Evolutionary conservation across 768 basidiomycete species (phyloP), one percentile per base, ranked within the genome.

Genomic region (Suillus americanus): DNA sequence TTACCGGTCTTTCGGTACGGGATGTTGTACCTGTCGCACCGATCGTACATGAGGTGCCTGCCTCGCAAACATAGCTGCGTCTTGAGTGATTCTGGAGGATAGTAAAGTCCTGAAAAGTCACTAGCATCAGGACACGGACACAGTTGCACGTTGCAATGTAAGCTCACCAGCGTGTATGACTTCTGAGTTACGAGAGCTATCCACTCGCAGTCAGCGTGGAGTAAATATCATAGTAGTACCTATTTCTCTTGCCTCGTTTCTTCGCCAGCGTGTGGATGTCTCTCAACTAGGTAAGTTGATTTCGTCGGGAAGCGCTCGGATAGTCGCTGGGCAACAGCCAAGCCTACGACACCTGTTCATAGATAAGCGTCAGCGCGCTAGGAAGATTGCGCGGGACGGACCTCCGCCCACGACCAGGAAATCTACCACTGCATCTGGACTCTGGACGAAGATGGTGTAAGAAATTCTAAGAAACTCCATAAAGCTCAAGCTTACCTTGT

Each of bases 331-430:
- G 94, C 93, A 59, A 97, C 84, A 0, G 95, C 92, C 41, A 99
- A 82, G 0, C 97, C 97, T 18, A 96, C 83, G 0, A 92, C 88
- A 62, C 94, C 90, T 92, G 64, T n/a, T 25, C 41, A 18, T 7
- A 61, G 40, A 56, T 56, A 35, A 38, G 60, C 2, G 30, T 41
- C 45, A 28, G 41, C 50, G 25, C 48, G 57, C n/a, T 25, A 62
- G 3, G 23, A 61, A n/a, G 48, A 23, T 30, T 12, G 33, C 30
- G 51, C 30, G 23, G 23, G 12, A 60, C 57, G 53, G 67, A 86
- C 95, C 97, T 79, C 90, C 97, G 13, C 97, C 97, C 28, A 99
- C 81, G 18, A 99, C 85, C 28, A 97, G 79, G 74, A 91, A 89
- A 73, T 99, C 97, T 37, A 96, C 87, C 2, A 79, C 81, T 40